Evolutionary conservation across 441 rosid species (phyloP).

Genomic region (Arabidopsis hybrid): DNA sequence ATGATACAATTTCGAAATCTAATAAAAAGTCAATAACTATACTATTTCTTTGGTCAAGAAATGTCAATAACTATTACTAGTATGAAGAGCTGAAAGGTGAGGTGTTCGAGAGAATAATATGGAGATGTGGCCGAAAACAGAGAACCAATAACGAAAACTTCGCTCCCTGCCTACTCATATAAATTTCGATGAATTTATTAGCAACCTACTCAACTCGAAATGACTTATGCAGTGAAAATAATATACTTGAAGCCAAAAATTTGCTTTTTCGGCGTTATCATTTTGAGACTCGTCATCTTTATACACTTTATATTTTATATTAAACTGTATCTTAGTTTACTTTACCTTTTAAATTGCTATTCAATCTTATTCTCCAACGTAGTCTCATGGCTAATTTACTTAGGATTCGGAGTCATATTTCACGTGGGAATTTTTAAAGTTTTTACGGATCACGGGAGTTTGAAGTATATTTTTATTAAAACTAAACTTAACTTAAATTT

Average conservation of each 20-base stretch:
- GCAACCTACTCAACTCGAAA: background rate
- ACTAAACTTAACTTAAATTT: too few relatives aligned
- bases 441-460: background rate
- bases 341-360: background rate
- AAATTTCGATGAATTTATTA: background rate
- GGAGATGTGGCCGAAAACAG: too few relatives aligned
- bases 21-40: background rate
- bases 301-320: background rate
- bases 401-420: background rate
- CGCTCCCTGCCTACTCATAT: background rate
- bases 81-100: background rate
- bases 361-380: background rate
- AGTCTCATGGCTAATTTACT: background rate
- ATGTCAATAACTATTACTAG: background rate
- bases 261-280: background rate
- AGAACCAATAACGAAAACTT: too few relatives aligned
- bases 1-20: background rate
- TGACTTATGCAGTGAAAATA: background rate
- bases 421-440: background rate
- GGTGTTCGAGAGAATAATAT: background rate
- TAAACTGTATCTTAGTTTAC: background rate
- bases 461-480: background rate
- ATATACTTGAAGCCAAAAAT: background rate
- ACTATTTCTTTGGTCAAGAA: too few relatives aligned
- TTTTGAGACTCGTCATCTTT: background rate